Evolutionary conservation across 805 yeast genomes (phyloP).

Genomic region (Candida nonsorbophila): DNA sequence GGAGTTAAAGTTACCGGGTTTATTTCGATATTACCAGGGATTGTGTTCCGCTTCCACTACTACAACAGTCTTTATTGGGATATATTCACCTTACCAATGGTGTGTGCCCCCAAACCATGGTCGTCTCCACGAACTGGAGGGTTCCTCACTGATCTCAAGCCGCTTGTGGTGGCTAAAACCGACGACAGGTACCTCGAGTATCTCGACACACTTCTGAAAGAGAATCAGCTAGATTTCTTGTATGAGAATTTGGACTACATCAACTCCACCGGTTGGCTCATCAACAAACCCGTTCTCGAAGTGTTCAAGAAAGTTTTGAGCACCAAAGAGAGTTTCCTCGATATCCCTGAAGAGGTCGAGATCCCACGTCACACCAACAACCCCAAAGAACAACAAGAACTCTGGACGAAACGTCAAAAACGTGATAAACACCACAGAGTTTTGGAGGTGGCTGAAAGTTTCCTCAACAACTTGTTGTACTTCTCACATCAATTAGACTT

Average conservation of each 20-base stretch:
- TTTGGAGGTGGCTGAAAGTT: conserved; percentile 17
- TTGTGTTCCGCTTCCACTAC: too few relatives aligned
- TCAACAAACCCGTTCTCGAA: conserved; percentile 20
- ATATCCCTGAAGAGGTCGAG: conserved; percentile 17
- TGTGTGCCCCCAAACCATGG: conserved; percentile 34
- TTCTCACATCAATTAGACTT: conserved; percentile 36
- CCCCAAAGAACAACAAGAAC: conserved; percentile 2
- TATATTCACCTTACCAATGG: conserved; percentile 41
- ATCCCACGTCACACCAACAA: background rate
- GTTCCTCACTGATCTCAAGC: conserved; percentile 18
- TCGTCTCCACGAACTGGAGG: conserved; percentile 29
- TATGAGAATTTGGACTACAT: conserved; percentile 23
- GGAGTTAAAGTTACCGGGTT: too few relatives aligned
- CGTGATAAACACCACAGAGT: conserved; percentile 16
- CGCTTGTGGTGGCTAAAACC: conserved; percentile 17
- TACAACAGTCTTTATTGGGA: too few relatives aligned
- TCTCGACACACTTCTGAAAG: conserved; percentile 18
- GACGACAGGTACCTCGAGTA: conserved; percentile 11
- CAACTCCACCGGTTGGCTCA: conserved; percentile 30
- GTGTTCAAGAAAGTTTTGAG: conserved; percentile 17
- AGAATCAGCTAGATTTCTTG: conserved; percentile 27
- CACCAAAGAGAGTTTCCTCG: conserved; percentile 14
- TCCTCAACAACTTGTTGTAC: conserved; percentile 21
- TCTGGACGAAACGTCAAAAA: conserved; percentile 9
- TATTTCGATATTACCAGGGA: too few relatives aligned